phyloP scores from a whole-genome alignment of 2,329 filamentous ascomycete genomes.

The Fusarium albidum region DNA sequence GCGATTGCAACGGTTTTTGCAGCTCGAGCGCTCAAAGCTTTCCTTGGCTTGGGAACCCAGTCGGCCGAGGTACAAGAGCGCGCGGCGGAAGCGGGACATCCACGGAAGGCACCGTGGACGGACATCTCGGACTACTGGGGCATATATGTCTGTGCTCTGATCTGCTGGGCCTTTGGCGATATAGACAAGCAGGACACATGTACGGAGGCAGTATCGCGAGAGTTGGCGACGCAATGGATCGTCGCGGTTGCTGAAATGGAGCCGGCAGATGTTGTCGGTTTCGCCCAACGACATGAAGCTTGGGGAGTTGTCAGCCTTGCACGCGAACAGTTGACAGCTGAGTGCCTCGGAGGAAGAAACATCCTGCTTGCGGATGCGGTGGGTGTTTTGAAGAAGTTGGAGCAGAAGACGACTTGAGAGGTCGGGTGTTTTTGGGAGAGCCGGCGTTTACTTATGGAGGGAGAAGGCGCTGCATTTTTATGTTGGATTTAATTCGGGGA shows the following conservation, averaged over 20 bases:
- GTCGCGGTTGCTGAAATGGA: slow-evolving; percentile 51
- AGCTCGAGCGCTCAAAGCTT: slow-evolving; percentile 58
- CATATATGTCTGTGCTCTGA: slow-evolving; percentile 64
- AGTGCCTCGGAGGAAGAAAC: slow-evolving; percentile 58
- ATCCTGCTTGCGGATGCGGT: slow-evolving; percentile 62
- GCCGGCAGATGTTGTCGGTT: slow-evolving; percentile 49
- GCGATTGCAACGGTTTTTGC: slow-evolving; percentile 58
- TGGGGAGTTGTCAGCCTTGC: slow-evolving; percentile 58
- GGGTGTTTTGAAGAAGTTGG: slow-evolving; percentile 59
- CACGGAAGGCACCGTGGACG: slow-evolving; percentile 32
- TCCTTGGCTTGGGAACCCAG: slow-evolving; percentile 45
- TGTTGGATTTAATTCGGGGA: slow-evolving; percentile 2
- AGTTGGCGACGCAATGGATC: slow-evolving; percentile 48
- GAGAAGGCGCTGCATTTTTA: not conserved
- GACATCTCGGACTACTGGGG: slow-evolving; percentile 63
- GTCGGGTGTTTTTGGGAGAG: not conserved
- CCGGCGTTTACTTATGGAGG: not conserved
- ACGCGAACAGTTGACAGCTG: slow-evolving; percentile 55
- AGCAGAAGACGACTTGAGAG: slow-evolving; percentile 49
- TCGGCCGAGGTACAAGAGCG: not conserved
- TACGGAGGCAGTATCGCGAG: slow-evolving; percentile 34
- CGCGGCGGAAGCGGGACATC: slow-evolving; percentile 8
- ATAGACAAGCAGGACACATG: slow-evolving; percentile 30
- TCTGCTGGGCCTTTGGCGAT: slow-evolving; percentile 66
- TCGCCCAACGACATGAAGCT: slow-evolving; percentile 52